Conservation (phyloP, 2,329 filamentous ascomycete genomes). For the Fusarium sp. region DNA sequence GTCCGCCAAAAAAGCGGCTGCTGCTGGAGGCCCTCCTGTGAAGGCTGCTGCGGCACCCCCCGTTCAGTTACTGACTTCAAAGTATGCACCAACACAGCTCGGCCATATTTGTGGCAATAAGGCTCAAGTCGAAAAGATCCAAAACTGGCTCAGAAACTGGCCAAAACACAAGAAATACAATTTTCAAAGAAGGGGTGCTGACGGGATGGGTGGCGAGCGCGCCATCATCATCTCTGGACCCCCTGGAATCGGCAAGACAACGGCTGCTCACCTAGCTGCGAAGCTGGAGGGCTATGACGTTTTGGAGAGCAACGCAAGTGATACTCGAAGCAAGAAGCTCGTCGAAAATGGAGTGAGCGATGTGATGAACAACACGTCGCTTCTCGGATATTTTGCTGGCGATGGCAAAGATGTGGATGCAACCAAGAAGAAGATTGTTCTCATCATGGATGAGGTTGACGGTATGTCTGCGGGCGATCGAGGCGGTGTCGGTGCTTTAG, state of each 20-base stretch:
- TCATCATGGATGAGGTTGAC: slow-evolving; percentile 99
- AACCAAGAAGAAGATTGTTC: slow-evolving; percentile 89
- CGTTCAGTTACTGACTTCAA: slow-evolving; percentile 87
- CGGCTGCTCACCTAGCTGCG: slow-evolving; percentile 91
- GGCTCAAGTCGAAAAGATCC: slow-evolving; percentile 85
- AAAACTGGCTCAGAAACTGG: slow-evolving; percentile 87
- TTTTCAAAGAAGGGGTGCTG: slow-evolving; percentile 84
- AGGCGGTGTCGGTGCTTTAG: slow-evolving; percentile 92
- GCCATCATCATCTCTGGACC: slow-evolving; percentile 96
- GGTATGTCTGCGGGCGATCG: slow-evolving; percentile 98
- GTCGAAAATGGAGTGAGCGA: slow-evolving; percentile 90
- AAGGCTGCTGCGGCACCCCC: slow-evolving; percentile 56
- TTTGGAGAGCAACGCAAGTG: slow-evolving; percentile 94
- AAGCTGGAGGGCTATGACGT: slow-evolving; percentile 94
- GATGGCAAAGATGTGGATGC: slow-evolving; percentile 82
- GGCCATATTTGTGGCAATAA: slow-evolving; percentile 97
- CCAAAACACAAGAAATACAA: slow-evolving; percentile 78
- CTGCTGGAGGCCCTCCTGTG: slow-evolving; percentile 34
- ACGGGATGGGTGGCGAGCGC: slow-evolving; percentile 83
- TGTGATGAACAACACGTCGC: slow-evolving; percentile 90
- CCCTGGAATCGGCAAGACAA: slow-evolving; percentile 97
- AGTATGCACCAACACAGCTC: slow-evolving; percentile 88
- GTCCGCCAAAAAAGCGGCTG: slow-evolving; percentile 55
- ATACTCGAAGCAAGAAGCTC: slow-evolving; percentile 94
- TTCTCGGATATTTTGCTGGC: slow-evolving; percentile 88